Evolutionary conservation across 805 yeast species (phyloP), one percentile per base, ranked within the genome.

Genomic region (Metschnikowia dekortorum): DNA sequence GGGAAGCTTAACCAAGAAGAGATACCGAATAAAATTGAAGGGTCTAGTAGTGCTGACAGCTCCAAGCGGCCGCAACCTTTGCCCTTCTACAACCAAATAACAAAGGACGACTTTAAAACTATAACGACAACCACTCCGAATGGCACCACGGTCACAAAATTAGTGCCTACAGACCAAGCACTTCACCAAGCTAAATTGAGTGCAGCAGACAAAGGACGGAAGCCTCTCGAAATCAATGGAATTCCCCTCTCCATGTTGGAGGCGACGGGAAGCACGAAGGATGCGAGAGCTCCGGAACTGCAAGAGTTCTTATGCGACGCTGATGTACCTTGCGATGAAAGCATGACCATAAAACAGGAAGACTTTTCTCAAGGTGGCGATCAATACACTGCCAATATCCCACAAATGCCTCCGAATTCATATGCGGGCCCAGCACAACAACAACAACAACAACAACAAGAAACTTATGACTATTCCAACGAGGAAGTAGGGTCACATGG

Each of bases 81-180:
- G 41, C 97, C 97, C 8, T 86, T 90, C 61, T 90, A 89, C 67
- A 88, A 87, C 62, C 96, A 90, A 65, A 90, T 90, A 61, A 86
- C 91, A 31, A 84, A 83, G 59, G 97, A 90, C 64, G 92, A 89
- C 64, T 90, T 89, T 70, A 85, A 85, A 46, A 85, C 96, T 0
- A 82, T 87, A 31, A 85, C 90, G 1, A 83, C 89, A 2, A 90
- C 96, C 0, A 86, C 96, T 0, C 96, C 96, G 1, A 88, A 88
- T 57, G 97, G 97, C 49, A 90, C 97, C 0, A 88, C 97, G 0
- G 78, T 89, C 22, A 90, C 97, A 0, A 89, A 91, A 0, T 76
- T 90, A 56, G 91, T 89, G 1, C 97, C 96, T 2, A 89, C 96
- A 0, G 86, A 85, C 61, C 81, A 80, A 53, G 94, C 95, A 0